Base-by-base conservation (phyloP, 495 filamentous ascomycete species). In the Glarea lozoyensis region DNA sequence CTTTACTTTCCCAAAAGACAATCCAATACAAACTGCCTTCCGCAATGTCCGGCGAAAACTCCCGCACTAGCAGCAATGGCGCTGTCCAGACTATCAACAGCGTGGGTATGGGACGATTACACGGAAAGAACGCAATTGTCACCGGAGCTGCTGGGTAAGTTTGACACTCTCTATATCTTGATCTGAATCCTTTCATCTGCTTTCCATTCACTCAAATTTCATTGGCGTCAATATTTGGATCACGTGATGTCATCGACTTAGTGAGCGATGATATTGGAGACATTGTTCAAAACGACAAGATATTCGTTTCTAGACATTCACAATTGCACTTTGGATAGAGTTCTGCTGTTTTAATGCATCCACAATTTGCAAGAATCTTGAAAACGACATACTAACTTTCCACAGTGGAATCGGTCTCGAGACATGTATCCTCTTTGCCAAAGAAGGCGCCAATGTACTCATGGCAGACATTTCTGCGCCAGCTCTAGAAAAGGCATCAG, bases 321-420 rank as follows among this genome's bases (percentile, higher is more conserved):
- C n/a, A n/a, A n/a, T n/a, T n/a, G n/a, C n/a, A n/a, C n/a, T n/a
- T n/a, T n/a, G n/a, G n/a, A n/a, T n/a, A n/a, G n/a, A n/a, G n/a
- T n/a, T 29, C 25, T 7, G 7, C 25, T 29, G 25, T 29, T 29
- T 29, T n/a, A 29, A 29, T n/a, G n/a, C n/a, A n/a, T n/a, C n/a
- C n/a, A n/a, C n/a, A n/a, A n/a, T n/a, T n/a, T n/a, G n/a, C n/a
- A n/a, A n/a, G n/a, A n/a, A n/a, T n/a, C n/a, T n/a, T n/a, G n/a
- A n/a, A n/a, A n/a, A n/a, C n/a, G n/a, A n/a, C n/a, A n/a, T n/a
- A n/a, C n/a, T n/a, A n/a, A n/a, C n/a, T n/a, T n/a, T 37, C 3
- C 29, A 21, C 22, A 94, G 89, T 45, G 92, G 92, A 45, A 98
- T 98, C 50, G 92, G 92, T 45, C 84, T 98, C 30, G 89, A 98